Evolutionary conservation across 2,329 filamentous ascomycete genomes (phyloP).

Genomic region (Trichoderma afroharzianum): DNA sequence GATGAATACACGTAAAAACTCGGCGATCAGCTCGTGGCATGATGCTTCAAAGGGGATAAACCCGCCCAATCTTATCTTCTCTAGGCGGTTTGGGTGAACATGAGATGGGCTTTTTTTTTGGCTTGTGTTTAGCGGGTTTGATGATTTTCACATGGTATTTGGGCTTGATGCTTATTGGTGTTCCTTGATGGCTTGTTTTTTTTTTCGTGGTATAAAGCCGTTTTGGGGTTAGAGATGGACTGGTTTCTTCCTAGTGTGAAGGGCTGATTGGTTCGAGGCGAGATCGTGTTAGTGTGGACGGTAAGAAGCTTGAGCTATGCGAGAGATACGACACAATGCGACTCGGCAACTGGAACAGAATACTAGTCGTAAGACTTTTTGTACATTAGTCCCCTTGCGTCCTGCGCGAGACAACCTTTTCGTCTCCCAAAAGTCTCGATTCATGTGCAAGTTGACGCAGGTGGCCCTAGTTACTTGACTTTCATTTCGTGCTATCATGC

Average conservation of each 20-base stretch:
- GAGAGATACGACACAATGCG: not conserved
- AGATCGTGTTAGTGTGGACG: not conserved
- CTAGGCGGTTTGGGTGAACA: not conserved
- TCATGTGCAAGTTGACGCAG: not conserved
- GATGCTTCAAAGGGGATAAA: not conserved
- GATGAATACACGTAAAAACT: not conserved
- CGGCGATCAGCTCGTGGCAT: conserved; percentile 12
- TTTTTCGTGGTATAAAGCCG: conserved; percentile 15
- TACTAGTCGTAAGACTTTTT: not conserved
- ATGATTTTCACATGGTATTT: not conserved
- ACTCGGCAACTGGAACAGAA: not conserved
- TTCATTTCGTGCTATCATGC: not conserved
- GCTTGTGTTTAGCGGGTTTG: not conserved
- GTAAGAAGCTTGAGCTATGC: not conserved
- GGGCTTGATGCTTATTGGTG: not conserved
- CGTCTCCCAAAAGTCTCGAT: too few species aligned
- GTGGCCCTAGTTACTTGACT: not conserved
- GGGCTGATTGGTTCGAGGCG: not conserved
- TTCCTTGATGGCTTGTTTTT: not conserved
- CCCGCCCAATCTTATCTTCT: not conserved
- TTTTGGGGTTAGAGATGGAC: not conserved
- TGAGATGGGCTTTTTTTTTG: not conserved
- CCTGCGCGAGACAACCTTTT: not conserved
- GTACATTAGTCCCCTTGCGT: not conserved
- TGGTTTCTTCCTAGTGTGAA: not conserved